Base-by-base conservation (phyloP, 1,284 basidiomycete species). In the Microbotryum scabiosae region DNA sequence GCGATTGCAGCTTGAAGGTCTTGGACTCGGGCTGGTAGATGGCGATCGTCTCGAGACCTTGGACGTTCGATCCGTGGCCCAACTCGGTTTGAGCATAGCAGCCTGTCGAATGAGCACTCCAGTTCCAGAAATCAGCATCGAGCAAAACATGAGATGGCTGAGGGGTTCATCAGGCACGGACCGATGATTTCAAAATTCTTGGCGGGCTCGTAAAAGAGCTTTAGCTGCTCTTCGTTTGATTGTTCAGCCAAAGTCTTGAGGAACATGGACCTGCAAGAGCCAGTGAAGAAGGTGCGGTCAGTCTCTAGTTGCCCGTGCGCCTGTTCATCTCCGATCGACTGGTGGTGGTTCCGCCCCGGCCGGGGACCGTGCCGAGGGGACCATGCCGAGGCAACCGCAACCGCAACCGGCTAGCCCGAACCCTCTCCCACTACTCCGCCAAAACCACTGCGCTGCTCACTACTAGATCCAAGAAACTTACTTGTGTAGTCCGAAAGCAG, bases 41-140 rank as follows among this genome's bases (percentile, higher is more conserved):
- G 3, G 87, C 86, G 0, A 84, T 88, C 0, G 88, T 90, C 74
- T 90, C 88, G 30, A 90, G 77, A 4, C 78, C 75, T 8, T 79
- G 74, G 3, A 88, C 84, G 70, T 87, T 86, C 1, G 84, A 84
- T 14, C 88, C 88, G 67, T 90, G 88, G 0, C 83, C 87, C n/a
- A 90, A 67, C 61, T 76, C 75, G 16, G 75, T 76, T 66, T 76
- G 75, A 65, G 72, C 77, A 60, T 62, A 66, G 60, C 66, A 69
- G 57, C 58, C 57, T 53, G 26, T 30, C n/a, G 18, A 20, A 69
- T 65, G 61, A 65, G 62, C 50, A 59, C 55, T 12, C 61, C 61
- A 16, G 48, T 57, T 41, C 36, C 36, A 41, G 36, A 18, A 41
- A 41, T 41, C 36, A 41, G 36, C 16, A 18, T 18, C 36, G 16